These are phyloP conservation scores for Brassica incana DNA, from an alignment of 345 rosid genomes.

Conservation along the genomic window DNA sequence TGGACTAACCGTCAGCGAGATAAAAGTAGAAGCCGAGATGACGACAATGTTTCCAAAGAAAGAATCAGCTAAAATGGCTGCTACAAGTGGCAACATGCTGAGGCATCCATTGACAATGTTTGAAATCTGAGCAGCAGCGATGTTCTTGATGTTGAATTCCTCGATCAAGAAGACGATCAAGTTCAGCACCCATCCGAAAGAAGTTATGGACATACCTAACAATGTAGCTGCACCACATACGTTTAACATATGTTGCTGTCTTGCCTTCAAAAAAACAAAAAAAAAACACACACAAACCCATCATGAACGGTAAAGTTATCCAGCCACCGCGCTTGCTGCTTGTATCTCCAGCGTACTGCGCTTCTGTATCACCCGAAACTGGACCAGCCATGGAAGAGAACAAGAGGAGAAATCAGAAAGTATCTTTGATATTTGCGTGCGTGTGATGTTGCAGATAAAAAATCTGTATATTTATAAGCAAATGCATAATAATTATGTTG, in stretches of 20 bases:
- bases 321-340: constrained; percentile 43
- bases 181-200: constrained; percentile 48
- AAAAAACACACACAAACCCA: not conserved
- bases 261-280: not conserved
- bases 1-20: constrained; percentile 43
- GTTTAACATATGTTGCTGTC: not conserved
- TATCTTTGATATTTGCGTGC: constrained; percentile 11
- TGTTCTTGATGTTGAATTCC: constrained; percentile 46
- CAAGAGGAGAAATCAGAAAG: not conserved
- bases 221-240: constrained; percentile 38
- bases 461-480: constrained; percentile 3
- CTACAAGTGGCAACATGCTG: constrained; percentile 42
- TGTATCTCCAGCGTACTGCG: constrained; percentile 9
- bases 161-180: constrained; percentile 43
- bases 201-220: constrained; percentile 42
- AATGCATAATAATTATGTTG: not conserved
- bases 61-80: constrained; percentile 53
- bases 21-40: constrained; percentile 37
- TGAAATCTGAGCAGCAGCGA: constrained; percentile 48
- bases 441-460: not conserved
- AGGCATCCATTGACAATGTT: constrained; percentile 40
- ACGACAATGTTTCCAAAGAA: constrained; percentile 40
- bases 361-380: constrained; percentile 22
- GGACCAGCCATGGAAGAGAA: constrained; percentile 28
- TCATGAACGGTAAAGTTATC: constrained; percentile 56